Evolutionary conservation across 2,329 filamentous ascomycete species (phyloP), one percentile per base, ranked within the genome.

Genomic region (Botrytis fragariae): DNA sequence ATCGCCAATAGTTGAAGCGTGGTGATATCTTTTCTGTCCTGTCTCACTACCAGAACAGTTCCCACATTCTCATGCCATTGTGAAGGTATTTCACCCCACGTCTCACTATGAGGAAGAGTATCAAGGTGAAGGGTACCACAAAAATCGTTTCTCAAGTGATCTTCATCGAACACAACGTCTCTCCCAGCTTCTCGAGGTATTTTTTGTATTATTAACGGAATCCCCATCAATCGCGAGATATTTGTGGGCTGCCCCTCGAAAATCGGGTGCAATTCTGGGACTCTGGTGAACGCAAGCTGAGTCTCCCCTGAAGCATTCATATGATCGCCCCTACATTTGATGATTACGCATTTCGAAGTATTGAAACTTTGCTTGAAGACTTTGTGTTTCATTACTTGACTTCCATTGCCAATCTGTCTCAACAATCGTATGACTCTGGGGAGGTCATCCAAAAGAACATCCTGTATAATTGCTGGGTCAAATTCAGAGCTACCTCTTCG

Each of bases 231-330:
- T 35, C n/a, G 16, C 7, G 63, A 35, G 44, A 65, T 22, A 48
- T 5, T 5, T 4, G 63, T 65, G 16, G 42, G 44, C n/a, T 48
- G 42, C 20, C 25, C 32, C 14, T 35, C 42, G 9, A 48, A 35
- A 20, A 65, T 39, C 9, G 37, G 61, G n/a, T 44, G 37, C 18
- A n/a, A 12, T 18, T 20, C 61, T 25, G 61, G 37, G n/a, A 63
- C 42, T n/a, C 4, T 22, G 14, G n/a, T 1, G 22, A 1, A 8
- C 14, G 1, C 20, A 4, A 35, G 7, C 20, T 8, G 5, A 25
- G 3, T 25, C 20, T 20, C 6, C n/a, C 4, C 1, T 9, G 12
- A 4, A 8, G 3, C 10, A 3, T 57, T 18, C 16, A 12, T 12
- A 10, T 29, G 0, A 32, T 63, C 39, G 9, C 39, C 37, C 39